phyloP scores from a whole-genome alignment of 225 moss, liverwort and hornwort species.

The Physcomitrellopsis africana region DNA sequence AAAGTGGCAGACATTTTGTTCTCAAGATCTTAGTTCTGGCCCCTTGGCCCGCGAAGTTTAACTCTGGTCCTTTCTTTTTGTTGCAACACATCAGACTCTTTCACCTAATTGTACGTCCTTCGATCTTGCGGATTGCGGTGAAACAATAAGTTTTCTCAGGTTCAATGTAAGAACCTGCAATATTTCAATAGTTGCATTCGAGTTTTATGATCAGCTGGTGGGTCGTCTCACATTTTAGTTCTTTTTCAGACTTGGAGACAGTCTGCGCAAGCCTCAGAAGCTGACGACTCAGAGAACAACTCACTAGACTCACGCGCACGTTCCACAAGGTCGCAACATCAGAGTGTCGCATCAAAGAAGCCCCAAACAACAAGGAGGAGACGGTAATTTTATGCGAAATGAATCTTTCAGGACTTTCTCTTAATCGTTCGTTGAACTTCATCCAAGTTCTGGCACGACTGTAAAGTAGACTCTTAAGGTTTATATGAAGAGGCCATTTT shows the following conservation, averaged over 20 bases:
- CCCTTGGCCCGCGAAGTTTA: neutral
- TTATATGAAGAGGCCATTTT: constrained; percentile 22
- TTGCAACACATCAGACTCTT: constrained; percentile 15
- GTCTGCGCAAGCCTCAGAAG: constrained; percentile 35
- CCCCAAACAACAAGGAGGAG: constrained; percentile 38
- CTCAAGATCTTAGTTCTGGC: neutral
- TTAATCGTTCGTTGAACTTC: constrained; percentile 30
- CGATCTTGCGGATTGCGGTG: neutral
- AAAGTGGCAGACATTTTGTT: neutral
- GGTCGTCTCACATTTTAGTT: constrained; percentile 22
- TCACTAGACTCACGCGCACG: constrained; percentile 24
- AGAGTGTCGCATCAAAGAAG: constrained; percentile 33
- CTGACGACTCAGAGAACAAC: constrained; percentile 41
- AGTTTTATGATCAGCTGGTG: constrained; percentile 20
- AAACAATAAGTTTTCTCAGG: neutral
- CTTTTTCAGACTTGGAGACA: constrained; percentile 44
- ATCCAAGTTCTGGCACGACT: constrained; percentile 26
- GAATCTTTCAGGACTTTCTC: constrained; percentile 22
- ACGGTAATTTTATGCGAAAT: constrained; percentile 43
- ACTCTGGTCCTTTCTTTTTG: neutral
- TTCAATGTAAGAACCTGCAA: neutral
- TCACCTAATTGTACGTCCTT: neutral
- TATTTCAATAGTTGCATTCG: neutral
- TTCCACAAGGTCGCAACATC: constrained; percentile 34
- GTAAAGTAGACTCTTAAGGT: constrained; percentile 20